A percentile compares a stretch with the other conserved stretches of the same genome.
Evolutionary conservation across 768 basidiomycete species (phyloP).

Genomic region (Amylocystis lapponica): DNA sequence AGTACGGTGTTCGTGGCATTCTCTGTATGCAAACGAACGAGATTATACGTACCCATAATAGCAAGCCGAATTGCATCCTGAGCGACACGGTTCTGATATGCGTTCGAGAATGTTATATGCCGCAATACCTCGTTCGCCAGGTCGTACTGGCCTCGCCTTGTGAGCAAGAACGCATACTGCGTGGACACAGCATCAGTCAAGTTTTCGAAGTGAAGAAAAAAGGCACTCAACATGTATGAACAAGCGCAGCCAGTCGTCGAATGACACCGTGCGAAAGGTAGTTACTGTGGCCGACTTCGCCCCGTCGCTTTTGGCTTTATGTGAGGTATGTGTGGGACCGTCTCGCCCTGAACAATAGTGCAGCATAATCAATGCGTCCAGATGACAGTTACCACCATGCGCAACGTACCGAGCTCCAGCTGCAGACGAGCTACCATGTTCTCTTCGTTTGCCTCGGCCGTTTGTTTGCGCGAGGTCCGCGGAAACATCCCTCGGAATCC

Average conservation of each 20-base stretch:
- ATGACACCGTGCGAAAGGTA: constrained; percentile 74
- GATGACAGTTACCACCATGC: background rate
- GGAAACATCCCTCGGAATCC: constrained; percentile 71
- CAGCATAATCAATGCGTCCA: background rate
- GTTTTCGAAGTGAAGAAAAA: background rate
- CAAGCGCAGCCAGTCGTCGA: constrained; percentile 80
- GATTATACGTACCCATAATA: constrained; percentile 55
- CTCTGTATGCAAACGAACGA: background rate
- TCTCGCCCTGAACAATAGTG: constrained; percentile 50
- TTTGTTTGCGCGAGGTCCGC: constrained; percentile 31
- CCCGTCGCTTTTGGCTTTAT: constrained; percentile 40
- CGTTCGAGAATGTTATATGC: constrained; percentile 70
- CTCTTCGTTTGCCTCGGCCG: constrained; percentile 57
- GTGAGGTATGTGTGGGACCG: constrained; percentile 40
- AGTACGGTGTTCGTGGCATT: background rate
- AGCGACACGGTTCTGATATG: constrained; percentile 53
- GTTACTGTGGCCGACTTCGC: constrained; percentile 43
- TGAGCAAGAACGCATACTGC: constrained; percentile 76
- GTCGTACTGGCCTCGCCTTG: constrained; percentile 55
- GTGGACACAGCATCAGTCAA: background rate
- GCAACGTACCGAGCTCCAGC: constrained; percentile 57
- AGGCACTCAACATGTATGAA: constrained; percentile 68
- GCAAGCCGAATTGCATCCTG: constrained; percentile 74
- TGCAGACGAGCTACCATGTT: constrained; percentile 73
- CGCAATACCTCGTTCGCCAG: constrained; percentile 70